A percentile compares a stretch with the other conserved stretches of the same genome.
Conservation (phyloP, 2,329 filamentous ascomycete genomes). For the Penicillium capsulatum region DNA sequence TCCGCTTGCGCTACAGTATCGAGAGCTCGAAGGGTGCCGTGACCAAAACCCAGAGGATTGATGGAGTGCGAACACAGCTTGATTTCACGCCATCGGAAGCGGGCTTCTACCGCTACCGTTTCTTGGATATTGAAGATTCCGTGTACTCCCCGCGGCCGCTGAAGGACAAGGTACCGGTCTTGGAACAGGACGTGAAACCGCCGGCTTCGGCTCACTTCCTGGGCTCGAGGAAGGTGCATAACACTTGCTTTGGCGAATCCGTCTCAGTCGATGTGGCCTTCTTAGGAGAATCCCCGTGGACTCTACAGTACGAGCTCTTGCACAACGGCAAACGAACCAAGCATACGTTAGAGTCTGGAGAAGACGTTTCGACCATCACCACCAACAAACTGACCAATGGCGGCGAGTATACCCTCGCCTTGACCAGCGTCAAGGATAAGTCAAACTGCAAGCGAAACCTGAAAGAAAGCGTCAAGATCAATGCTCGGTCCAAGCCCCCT, state of each 20-base stretch:
- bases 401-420: conserved; percentile 81
- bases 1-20: conserved; percentile 74
- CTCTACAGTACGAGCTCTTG: conserved; percentile 84
- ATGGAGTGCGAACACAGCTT: conserved; percentile 75
- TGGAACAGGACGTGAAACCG: conserved; percentile 91
- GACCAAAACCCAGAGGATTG: conserved; percentile 54
- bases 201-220: conserved; percentile 74
- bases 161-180: conserved; percentile 55
- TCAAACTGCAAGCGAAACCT: conserved; percentile 82
- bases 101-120: conserved; percentile 81
- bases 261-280: conserved; percentile 71
- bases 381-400: conserved; percentile 72
- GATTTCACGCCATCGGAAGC: conserved; percentile 77
- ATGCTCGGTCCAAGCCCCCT: conserved; percentile 82
- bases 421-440: conserved; percentile 81
- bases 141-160: conserved; percentile 70
- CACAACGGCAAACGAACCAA: conserved; percentile 81
- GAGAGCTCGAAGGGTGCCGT: conserved; percentile 56
- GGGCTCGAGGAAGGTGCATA: conserved; percentile 51
- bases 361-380: conserved; percentile 63
- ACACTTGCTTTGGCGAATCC: conserved; percentile 77
- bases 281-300: conserved; percentile 80
- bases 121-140: conserved; percentile 73
- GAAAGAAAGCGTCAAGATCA: conserved; percentile 78
- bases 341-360: conserved; percentile 61